These are phyloP conservation scores for Choiromyces venosus DNA, from an alignment of 495 filamentous ascomycete species.

Conservation along the genomic window DNA sequence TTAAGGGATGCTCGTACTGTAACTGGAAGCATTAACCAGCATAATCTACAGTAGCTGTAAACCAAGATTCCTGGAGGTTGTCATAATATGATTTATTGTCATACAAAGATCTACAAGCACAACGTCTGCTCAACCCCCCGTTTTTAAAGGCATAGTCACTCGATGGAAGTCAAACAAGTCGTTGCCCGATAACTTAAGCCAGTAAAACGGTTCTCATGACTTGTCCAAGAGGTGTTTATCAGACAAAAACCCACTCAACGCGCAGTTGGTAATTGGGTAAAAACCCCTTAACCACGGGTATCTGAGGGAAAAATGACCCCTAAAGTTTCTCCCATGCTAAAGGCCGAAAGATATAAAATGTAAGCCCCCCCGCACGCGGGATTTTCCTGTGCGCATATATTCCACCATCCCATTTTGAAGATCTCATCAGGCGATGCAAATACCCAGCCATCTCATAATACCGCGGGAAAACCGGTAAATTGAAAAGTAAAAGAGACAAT, in stretches of 20 bases:
- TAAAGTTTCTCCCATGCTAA: neutral
- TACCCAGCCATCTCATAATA: neutral
- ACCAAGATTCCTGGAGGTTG: too few species aligned
- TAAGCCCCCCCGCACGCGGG: neutral
- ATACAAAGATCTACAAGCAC: neutral
- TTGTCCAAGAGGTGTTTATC: neutral
- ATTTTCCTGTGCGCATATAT: neutral
- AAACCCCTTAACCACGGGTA: too few species aligned
- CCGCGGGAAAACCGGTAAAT: neutral
- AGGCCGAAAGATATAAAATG: neutral
- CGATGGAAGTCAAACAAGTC: neutral
- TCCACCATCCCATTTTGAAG: neutral
- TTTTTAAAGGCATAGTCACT: neutral
- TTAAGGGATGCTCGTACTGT: too few species aligned
- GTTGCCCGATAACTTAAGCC: neutral
- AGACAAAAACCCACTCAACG: neutral
- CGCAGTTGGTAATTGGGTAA: neutral
- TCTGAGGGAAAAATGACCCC: neutral
- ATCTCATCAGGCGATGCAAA: neutral
- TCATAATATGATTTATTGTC: neutral
- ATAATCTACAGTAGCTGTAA: too few species aligned
- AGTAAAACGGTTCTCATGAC: neutral
- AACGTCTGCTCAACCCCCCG: neutral
- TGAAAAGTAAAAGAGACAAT: neutral
- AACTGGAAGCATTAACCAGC: too few species aligned